These are phyloP conservation scores for Fusarium sp. DNA, from an alignment of 2,329 filamentous ascomycete species.

Conservation along the genomic window DNA sequence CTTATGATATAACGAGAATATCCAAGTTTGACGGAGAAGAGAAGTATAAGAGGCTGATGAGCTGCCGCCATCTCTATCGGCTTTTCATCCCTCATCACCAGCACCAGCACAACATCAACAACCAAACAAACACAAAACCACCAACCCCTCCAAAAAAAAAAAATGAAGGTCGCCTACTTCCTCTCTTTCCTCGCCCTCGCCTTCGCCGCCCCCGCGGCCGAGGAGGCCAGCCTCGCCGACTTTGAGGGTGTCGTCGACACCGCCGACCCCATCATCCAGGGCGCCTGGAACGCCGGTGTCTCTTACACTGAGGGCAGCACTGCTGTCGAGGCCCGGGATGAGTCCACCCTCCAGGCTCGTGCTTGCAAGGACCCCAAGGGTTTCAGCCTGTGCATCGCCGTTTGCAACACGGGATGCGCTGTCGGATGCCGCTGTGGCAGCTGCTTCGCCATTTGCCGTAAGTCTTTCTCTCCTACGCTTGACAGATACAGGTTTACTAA, in stretches of 20 bases:
- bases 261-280: background rate
- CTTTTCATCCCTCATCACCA: background rate
- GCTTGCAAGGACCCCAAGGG: background rate
- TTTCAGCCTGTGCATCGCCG: background rate
- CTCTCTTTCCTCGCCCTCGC: background rate
- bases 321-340: background rate
- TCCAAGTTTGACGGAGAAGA: background rate
- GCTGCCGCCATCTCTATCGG: background rate
- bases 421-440: background rate
- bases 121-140: background rate
- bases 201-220: background rate
- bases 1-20: background rate
- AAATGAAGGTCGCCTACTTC: slow-evolving; percentile 1
- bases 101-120: background rate
- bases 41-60: background rate
- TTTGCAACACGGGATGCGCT: slow-evolving; percentile 2
- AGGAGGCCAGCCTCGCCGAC: background rate
- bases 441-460: slow-evolving; percentile 4
- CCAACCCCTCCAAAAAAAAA: background rate
- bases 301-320: background rate
- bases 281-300: background rate
- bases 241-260: background rate
- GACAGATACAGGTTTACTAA: background rate
- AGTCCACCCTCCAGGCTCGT: background rate
- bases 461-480: background rate